Percentiles rank a stretch among this genome's conserved stretches.
phyloP scores from a whole-genome alignment of 1,284 basidiomycete species.

The Schizopora paradoxa region DNA sequence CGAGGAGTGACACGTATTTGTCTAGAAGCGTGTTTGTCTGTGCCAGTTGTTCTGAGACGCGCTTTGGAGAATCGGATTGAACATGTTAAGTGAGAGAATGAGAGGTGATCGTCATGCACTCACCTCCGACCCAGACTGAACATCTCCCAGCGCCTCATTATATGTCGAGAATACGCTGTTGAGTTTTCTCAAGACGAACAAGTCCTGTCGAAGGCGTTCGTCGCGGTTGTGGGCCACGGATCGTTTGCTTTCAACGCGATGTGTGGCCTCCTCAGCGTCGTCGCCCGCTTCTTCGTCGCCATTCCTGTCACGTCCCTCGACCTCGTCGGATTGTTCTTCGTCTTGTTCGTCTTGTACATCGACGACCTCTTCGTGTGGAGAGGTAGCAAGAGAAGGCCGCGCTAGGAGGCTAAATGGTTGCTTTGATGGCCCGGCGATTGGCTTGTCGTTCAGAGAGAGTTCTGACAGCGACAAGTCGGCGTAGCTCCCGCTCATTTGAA shows the following conservation, averaged over 20 bases:
- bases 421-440: neutral
- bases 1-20: constrained; percentile 65
- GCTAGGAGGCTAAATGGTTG: constrained; percentile 21
- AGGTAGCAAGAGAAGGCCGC: constrained; percentile 1
- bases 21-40: constrained; percentile 68
- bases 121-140: constrained; percentile 63
- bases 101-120: constrained; percentile 18
- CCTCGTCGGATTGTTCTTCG: constrained; percentile 18
- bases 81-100: constrained; percentile 3
- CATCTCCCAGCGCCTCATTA: constrained; percentile 56
- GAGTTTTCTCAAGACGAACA: constrained; percentile 64
- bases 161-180: constrained; percentile 63
- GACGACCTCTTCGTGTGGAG: neutral
- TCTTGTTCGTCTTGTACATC: constrained; percentile 18
- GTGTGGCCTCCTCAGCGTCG: constrained; percentile 9
- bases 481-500: no score
- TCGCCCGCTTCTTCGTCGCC: constrained; percentile 22
- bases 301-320: constrained; percentile 10
- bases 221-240: constrained; percentile 46
- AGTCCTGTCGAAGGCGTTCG: constrained; percentile 66
- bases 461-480: constrained; percentile 22
- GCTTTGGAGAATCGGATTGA: constrained; percentile 33
- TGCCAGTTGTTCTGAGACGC: constrained; percentile 55
- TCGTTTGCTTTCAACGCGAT: constrained; percentile 19
- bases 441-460: constrained; percentile 17